Conservation (phyloP, 768 basidiomycete species). For the Auricularia sp. region DNA sequence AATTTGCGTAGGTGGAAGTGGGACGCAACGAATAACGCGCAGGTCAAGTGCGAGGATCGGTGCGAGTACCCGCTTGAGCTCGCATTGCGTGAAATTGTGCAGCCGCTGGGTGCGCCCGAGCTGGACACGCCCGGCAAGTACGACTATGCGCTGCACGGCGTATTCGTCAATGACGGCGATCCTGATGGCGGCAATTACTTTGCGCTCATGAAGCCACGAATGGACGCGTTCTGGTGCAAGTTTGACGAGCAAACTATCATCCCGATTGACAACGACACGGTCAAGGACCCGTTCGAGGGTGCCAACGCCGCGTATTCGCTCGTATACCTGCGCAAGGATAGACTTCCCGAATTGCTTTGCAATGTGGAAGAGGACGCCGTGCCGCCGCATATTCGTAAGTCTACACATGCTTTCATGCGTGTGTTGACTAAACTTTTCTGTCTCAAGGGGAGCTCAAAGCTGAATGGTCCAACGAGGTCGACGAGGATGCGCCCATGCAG, state of each 20-base stretch:
- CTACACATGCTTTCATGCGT: too few relatives aligned
- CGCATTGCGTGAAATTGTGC: not conserved
- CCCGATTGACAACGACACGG: not conserved
- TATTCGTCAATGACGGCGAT: not conserved
- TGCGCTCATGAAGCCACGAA: not conserved
- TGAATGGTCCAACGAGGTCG: not conserved
- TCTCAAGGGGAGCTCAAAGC: not conserved
- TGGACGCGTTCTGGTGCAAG: slow-evolving; percentile 2
- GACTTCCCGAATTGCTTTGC: not conserved
- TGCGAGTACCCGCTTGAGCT: slow-evolving; percentile 1
- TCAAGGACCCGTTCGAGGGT: not conserved
- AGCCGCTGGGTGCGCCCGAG: not conserved
- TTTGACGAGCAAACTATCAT: slow-evolving; percentile 1
- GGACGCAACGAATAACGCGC: not conserved
- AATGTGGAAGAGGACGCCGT: not conserved
- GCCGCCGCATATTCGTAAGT: not conserved
- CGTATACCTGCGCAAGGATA: not conserved
- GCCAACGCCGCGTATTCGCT: not conserved
- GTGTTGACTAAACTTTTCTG: too few relatives aligned
- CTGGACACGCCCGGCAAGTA: not conserved
- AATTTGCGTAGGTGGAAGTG: not conserved
- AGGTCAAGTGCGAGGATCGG: not conserved
- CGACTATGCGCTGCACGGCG: slow-evolving; percentile 1
- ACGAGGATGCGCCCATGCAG: not conserved
- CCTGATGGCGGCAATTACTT: not conserved